These are phyloP conservation scores for Gossypium longicalyx DNA, from an alignment of 345 rosid species.

Conservation along the genomic window DNA sequence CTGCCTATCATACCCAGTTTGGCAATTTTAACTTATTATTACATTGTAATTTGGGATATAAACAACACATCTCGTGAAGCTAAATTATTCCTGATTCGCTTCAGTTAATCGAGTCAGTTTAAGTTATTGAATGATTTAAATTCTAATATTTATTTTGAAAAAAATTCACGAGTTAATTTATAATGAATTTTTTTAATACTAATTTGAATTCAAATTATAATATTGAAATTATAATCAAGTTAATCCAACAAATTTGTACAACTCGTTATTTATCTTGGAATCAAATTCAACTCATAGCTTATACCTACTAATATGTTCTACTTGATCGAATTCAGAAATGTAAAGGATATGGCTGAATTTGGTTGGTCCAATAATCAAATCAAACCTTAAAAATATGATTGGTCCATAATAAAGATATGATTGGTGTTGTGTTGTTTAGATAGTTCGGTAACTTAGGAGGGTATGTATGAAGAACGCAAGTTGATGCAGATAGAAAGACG, in stretches of 20 bases:
- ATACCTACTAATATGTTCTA: too few relatives aligned
- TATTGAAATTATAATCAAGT: too few relatives aligned
- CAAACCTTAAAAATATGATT: neutral
- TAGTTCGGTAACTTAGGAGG: neutral
- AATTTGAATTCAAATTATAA: too few relatives aligned
- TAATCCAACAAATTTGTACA: too few relatives aligned
- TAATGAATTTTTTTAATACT: too few relatives aligned
- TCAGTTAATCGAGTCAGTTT: neutral
- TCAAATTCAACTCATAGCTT: too few relatives aligned
- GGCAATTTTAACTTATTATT: neutral
- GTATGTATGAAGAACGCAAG: neutral
- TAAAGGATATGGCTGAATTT: too few relatives aligned
- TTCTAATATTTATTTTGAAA: too few relatives aligned
- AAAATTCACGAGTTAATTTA: too few relatives aligned
- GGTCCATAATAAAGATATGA: neutral
- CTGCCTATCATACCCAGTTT: neutral
- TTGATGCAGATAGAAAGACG: neutral
- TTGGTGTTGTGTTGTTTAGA: neutral
- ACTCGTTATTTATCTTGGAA: too few relatives aligned
- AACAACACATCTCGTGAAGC: neutral
- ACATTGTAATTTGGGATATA: neutral
- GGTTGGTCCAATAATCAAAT: neutral
- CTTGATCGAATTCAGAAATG: too few relatives aligned
- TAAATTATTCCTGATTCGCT: neutral
- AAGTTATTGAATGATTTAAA: too few relatives aligned